Evolutionary conservation across 345 rosid species (phyloP).

Genomic region (Toxicodendron radicans): DNA sequence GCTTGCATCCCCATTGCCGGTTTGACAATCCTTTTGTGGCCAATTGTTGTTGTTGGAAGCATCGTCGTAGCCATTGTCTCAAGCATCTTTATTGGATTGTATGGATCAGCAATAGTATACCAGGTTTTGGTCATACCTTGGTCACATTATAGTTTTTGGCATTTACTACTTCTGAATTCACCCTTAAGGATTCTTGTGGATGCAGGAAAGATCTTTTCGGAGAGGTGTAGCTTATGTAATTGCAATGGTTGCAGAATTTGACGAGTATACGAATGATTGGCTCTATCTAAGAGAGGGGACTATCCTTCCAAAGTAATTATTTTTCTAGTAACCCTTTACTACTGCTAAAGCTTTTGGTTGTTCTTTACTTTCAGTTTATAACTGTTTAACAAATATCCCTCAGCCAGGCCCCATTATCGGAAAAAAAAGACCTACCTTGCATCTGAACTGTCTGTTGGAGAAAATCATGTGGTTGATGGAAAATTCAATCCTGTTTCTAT

Average conservation of each 20-base stretch:
- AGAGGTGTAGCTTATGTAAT: slow-evolving; percentile 82
- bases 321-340: slow-evolving; percentile 3
- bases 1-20: slow-evolving; percentile 84
- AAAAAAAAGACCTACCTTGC: slow-evolving; percentile 46
- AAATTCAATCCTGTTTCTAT: slow-evolving; percentile 33
- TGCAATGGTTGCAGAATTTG: slow-evolving; percentile 87
- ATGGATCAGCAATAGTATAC: slow-evolving; percentile 70
- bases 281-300: slow-evolving; percentile 86
- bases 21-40: slow-evolving; percentile 79
- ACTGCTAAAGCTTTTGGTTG: neutral
- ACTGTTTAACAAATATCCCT: slow-evolving; percentile 25
- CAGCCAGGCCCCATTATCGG: slow-evolving; percentile 74
- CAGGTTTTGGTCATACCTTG: slow-evolving; percentile 41
- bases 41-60: slow-evolving; percentile 71
- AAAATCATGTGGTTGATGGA: slow-evolving; percentile 31
- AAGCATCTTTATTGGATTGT: slow-evolving; percentile 69
- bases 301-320: slow-evolving; percentile 72
- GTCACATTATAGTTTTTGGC: neutral
- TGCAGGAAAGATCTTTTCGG: slow-evolving; percentile 75
- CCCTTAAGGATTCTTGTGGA: slow-evolving; percentile 9
- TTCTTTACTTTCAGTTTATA: slow-evolving; percentile 13
- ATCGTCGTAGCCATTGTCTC: slow-evolving; percentile 51
- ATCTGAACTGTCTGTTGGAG: slow-evolving; percentile 51
- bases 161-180: slow-evolving; percentile 3
- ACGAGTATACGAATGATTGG: slow-evolving; percentile 85